Evolutionary conservation across 2,329 filamentous ascomycete species (phyloP).

Genomic region (Beauveria varroae): DNA sequence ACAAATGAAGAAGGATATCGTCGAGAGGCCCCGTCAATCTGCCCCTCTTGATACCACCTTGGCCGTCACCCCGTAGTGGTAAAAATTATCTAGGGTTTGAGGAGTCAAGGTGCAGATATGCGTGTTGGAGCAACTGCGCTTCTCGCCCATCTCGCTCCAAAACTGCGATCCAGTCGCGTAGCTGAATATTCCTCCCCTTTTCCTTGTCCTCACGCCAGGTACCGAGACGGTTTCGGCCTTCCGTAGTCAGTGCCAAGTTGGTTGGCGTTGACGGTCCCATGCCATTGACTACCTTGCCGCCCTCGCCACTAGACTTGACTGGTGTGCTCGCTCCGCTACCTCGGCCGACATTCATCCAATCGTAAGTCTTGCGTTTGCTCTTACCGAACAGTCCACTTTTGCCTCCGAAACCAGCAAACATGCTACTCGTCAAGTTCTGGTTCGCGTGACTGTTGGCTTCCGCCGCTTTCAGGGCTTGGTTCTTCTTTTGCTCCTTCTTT

Average conservation of each 20-base stretch:
- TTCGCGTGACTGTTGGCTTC: conserved; percentile 73
- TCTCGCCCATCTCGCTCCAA: conserved; percentile 73
- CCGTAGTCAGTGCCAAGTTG: conserved; percentile 41
- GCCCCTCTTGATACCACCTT: background rate
- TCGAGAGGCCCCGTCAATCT: background rate
- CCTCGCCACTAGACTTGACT: conserved; percentile 27
- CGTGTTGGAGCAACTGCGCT: conserved; percentile 51
- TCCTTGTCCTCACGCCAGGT: conserved; percentile 70
- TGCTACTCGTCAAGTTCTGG: conserved; percentile 74
- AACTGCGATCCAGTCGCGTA: conserved; percentile 73
- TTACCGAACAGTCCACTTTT: conserved; percentile 49
- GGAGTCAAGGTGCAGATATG: conserved; percentile 45
- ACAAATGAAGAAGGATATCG: conserved; percentile 16
- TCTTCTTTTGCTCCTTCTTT: conserved; percentile 80
- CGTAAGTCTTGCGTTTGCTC: conserved; percentile 63
- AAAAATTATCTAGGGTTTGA: conserved; percentile 34
- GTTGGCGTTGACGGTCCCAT: conserved; percentile 23
- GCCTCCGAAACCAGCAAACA: conserved; percentile 60
- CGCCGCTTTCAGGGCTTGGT: conserved; percentile 65
- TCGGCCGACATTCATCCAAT: conserved; percentile 58
- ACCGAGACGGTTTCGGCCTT: conserved; percentile 59
- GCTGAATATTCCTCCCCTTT: conserved; percentile 71
- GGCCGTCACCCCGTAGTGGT: conserved; percentile 14
- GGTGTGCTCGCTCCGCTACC: conserved; percentile 49
- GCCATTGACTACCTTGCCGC: conserved; percentile 27